Evolutionary conservation across 306 rosid species (phyloP), one percentile per base, ranked within the genome.

Genomic region (Inga oerstediana): DNA sequence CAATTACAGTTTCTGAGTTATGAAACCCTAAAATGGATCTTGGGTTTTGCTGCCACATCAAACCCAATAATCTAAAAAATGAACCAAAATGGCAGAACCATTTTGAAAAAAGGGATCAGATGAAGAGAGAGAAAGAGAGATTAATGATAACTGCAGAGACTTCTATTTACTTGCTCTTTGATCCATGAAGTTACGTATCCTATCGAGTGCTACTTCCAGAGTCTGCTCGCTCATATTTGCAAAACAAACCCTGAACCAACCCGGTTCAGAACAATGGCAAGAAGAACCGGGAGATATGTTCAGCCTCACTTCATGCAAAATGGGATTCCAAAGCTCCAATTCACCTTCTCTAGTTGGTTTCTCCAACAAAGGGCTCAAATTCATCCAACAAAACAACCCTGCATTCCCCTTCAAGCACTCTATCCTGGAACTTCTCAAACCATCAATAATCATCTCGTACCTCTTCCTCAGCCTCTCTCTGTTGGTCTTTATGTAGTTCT

Each of bases 241-340:
- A 82, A 96, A 96, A 49, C 99, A 96, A 34, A 96, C 99, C 82
- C 99, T 87, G 80, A 96, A 96, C 99, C 99, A 96, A 24, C 99
- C 99, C 0, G 98, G 94, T 84, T 96, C 97, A 46, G 92, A 89
- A 79, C 97, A 93, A 68, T 88, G 98, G 81, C 98, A 96, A 19
- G 99, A 96, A 61, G 94, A 93, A 0, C 98, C 99, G 1, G 99
- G 99, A 19, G 98, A 93, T 41, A 96, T 96, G 73, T 96, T 93
- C 3, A 96, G 84, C 88, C 88, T 96, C 30, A 88, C 90, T 75
- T 92, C 86, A 68, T 85, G 80, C 37, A 96, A 9, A 13, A 93
- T 84, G 2, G 83, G 64, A 44, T 90, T 74, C 99, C 98, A 96
- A 22, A 96, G 75, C 61, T 75, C 76, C 84, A 96, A 79, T 73